Conservation (phyloP, 495 filamentous ascomycete species). For the Tuber borchii region DNA sequence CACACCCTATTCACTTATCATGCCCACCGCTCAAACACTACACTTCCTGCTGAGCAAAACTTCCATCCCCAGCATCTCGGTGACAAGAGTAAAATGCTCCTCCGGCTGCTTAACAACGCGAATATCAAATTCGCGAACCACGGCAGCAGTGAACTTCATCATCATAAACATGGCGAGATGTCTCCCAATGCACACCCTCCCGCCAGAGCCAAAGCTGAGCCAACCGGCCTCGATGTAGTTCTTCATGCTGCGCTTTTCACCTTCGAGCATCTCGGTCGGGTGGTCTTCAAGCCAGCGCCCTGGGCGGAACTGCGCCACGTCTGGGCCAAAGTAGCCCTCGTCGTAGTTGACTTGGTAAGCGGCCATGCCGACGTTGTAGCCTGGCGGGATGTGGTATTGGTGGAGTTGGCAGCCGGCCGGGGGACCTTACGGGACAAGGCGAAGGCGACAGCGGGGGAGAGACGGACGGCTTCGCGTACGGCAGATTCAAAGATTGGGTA, state of each 20-base stretch:
- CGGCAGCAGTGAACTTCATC: constrained; percentile 26
- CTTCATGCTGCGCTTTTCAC: constrained; percentile 24
- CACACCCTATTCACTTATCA: background rate
- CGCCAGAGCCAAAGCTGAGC: constrained; percentile 37
- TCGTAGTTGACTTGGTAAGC: constrained; percentile 36
- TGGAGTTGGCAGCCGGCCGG: constrained; percentile 39
- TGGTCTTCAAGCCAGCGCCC: constrained; percentile 42
- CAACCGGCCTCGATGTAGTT: constrained; percentile 40
- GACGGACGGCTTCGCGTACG: constrained; percentile 36
- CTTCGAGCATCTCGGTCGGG: constrained; percentile 35
- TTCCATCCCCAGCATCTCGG: constrained; percentile 22
- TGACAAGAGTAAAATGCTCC: constrained; percentile 17
- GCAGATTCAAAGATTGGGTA: constrained; percentile 36
- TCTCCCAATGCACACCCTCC: constrained; percentile 36
- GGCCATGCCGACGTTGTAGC: constrained; percentile 40
- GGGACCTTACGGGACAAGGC: constrained; percentile 31
- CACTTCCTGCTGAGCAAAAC: constrained; percentile 6
- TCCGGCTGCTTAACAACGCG: constrained; percentile 27
- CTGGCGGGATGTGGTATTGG: constrained; percentile 38
- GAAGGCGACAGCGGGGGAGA: constrained; percentile 28
- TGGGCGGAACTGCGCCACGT: constrained; percentile 39
- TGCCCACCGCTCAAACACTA: background rate
- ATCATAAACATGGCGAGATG: constrained; percentile 35
- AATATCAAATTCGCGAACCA: constrained; percentile 31
- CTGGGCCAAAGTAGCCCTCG: constrained; percentile 39